Evolutionary conservation across 768 basidiomycete genomes (phyloP).

Genomic region (Ramaria sp.): DNA sequence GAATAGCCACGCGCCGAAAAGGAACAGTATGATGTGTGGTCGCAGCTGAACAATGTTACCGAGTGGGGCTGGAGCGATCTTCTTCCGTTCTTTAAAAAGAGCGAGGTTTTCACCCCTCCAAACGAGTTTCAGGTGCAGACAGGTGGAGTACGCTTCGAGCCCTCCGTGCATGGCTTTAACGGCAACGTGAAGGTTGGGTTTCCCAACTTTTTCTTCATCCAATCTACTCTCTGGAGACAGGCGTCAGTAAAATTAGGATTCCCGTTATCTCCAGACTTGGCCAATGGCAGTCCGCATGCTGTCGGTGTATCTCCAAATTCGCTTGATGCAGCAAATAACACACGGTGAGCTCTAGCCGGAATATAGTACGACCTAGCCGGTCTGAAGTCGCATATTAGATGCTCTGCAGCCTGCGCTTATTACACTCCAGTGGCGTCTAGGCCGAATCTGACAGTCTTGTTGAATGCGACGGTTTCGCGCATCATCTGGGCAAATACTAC

Average conservation of each 20-base stretch:
- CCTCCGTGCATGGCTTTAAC: not conserved
- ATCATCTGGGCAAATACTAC: slow-evolving; percentile 1
- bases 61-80: slow-evolving; percentile 17
- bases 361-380: no score
- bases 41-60: slow-evolving; percentile 11
- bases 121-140: not conserved
- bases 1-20: slow-evolving; percentile 10
- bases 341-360: not conserved
- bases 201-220: slow-evolving; percentile 6
- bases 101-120: slow-evolving; percentile 29
- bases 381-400: not conserved
- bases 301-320: slow-evolving; percentile 8
- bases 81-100: slow-evolving; percentile 15
- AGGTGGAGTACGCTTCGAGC: slow-evolving; percentile 1
- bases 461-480: slow-evolving; percentile 6
- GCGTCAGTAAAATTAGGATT: slow-evolving; percentile 1
- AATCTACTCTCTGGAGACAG: slow-evolving; percentile 2
- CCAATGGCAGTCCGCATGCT: slow-evolving; percentile 9
- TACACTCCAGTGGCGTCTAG: not conserved
- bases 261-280: slow-evolving; percentile 1
- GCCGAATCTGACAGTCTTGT: slow-evolving; percentile 4
- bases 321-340: slow-evolving; percentile 8
- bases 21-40: slow-evolving; percentile 16
- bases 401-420: slow-evolving; percentile 3
- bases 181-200: slow-evolving; percentile 1